Evolutionary conservation across 75 land plant species (phyloP).

Genomic region (Ceratopteris richardii): DNA sequence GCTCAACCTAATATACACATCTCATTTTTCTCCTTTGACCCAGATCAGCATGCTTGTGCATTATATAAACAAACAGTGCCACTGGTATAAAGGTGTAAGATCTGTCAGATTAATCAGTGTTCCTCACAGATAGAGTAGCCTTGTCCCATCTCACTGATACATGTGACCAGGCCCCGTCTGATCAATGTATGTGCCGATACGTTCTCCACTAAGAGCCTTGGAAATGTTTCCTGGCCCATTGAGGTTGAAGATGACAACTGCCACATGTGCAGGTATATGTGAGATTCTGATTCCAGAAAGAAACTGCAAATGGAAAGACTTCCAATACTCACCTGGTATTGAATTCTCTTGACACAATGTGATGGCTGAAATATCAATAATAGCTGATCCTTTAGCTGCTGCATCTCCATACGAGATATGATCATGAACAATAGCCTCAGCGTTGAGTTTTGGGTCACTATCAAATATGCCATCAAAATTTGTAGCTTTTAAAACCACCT

Average conservation of each 20-base stretch:
- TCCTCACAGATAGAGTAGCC: no score
- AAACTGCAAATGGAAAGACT: no score
- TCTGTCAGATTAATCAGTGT: constrained; percentile 65
- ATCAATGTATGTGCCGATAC: constrained; percentile 63
- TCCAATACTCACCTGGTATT: constrained; percentile 53
- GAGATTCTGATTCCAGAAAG: no score
- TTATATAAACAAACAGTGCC: no score
- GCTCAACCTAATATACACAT: no score
- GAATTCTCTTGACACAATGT: constrained; percentile 43
- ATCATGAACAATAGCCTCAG: constrained; percentile 21
- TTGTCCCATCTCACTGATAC: background rate
- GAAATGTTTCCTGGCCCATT: constrained; percentile 66
- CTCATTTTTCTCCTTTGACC: no score
- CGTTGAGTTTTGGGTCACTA: constrained; percentile 26
- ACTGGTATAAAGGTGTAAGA: background rate
- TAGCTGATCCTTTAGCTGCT: constrained; percentile 26
- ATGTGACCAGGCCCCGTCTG: constrained; percentile 38
- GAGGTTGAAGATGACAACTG: constrained; percentile 67
- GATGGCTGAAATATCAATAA: constrained; percentile 41
- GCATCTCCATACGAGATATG: constrained; percentile 53
- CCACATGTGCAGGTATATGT: no score
- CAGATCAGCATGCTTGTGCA: no score
- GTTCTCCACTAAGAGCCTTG: constrained; percentile 65
- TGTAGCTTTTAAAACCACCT: constrained; percentile 67
- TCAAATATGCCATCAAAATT: constrained; percentile 51